phyloP scores from a whole-genome alignment of 1,284 basidiomycete genomes.

The Moesziomyces globuligerus region DNA sequence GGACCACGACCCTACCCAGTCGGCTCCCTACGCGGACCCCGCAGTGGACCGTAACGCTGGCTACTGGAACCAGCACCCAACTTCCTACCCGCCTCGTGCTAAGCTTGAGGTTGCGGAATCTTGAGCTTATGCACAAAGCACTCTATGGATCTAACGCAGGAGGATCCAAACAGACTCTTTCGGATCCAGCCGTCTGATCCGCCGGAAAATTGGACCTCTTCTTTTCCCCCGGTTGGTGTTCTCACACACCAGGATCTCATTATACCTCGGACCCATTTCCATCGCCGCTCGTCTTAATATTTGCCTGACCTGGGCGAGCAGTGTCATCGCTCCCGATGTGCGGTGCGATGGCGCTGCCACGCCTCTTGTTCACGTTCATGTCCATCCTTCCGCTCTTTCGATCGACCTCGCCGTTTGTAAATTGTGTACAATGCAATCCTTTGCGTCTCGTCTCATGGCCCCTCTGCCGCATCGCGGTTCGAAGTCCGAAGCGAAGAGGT shows the following conservation, averaged over 20 bases:
- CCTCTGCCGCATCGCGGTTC: too few relatives aligned
- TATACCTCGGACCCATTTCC: background rate
- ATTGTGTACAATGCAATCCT: conserved; percentile 27
- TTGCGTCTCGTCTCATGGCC: background rate
- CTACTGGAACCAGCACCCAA: conserved; percentile 47
- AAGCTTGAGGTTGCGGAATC: conserved; percentile 42
- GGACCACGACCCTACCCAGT: conserved; percentile 71
- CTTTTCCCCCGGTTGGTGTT: background rate
- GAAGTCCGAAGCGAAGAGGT: too few relatives aligned
- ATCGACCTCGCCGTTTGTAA: conserved; percentile 5
- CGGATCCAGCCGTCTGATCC: background rate
- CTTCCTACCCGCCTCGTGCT: conserved; percentile 28
- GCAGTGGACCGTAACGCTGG: conserved; percentile 28
- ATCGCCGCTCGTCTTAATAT: background rate
- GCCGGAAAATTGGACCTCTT: too few relatives aligned
- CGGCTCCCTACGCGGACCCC: conserved; percentile 30
- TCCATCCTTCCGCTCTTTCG: background rate
- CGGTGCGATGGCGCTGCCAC: background rate
- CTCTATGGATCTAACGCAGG: too few relatives aligned
- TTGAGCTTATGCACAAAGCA: background rate
- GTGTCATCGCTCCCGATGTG: background rate
- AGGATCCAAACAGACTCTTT: too few relatives aligned
- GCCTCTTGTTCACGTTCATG: background rate
- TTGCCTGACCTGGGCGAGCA: background rate
- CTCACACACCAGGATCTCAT: background rate